phyloP scores from a whole-genome alignment of 129 eudicot species.

The Silybum marianum region DNA sequence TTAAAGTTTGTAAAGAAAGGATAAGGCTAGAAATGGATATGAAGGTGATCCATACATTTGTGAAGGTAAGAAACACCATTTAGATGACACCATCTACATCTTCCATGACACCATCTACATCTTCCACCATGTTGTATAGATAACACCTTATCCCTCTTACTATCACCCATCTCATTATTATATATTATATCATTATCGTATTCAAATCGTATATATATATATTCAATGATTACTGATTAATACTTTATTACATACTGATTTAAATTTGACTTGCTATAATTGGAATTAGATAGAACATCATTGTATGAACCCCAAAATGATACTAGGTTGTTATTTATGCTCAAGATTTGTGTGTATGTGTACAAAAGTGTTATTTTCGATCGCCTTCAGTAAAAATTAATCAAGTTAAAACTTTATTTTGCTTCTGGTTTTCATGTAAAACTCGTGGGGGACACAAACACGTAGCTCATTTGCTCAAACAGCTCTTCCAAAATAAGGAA shows the following conservation, averaged over 20 bases:
- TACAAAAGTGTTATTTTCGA: neutral
- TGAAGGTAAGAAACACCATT: slow-evolving; percentile 1
- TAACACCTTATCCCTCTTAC: slow-evolving; percentile 32
- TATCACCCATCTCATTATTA: slow-evolving; percentile 24
- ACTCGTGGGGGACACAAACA: too few species aligned
- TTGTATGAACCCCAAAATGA: neutral
- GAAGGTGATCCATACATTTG: slow-evolving; percentile 17
- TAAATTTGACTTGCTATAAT: neutral
- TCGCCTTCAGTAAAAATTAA: neutral
- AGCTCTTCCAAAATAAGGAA: neutral
- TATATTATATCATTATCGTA: neutral
- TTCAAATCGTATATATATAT: neutral
- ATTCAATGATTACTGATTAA: neutral
- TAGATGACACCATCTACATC: slow-evolving; percentile 12
- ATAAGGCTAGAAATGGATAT: slow-evolving; percentile 26
- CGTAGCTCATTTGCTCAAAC: neutral
- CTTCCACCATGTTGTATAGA: slow-evolving; percentile 30
- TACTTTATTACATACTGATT: too few species aligned
- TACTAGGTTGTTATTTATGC: neutral
- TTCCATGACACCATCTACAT: slow-evolving; percentile 12
- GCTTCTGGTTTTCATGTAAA: too few species aligned
- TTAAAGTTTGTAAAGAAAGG: neutral
- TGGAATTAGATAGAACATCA: neutral
- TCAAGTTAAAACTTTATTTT: neutral
- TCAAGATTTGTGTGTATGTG: neutral